phyloP scores from a whole-genome alignment of 2,329 filamentous ascomycete genomes.

The Delphinella strobiligena region DNA sequence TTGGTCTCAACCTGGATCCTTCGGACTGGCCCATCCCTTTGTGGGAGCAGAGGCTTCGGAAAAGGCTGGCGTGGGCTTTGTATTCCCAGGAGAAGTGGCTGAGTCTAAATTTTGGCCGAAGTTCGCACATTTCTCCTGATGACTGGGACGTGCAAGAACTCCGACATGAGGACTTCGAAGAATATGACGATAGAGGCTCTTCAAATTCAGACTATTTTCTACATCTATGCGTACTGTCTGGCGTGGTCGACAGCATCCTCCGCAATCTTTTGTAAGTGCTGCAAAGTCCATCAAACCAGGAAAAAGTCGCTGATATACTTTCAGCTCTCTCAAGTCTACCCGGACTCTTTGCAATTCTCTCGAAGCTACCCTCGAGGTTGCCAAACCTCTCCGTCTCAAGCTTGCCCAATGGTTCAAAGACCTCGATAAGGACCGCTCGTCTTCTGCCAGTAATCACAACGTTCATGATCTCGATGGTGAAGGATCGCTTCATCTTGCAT shows the following conservation, averaged over 20 bases:
- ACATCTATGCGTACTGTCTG: conserved; percentile 38
- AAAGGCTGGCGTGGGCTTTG: conserved; percentile 51
- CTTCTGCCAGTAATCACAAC: conserved; percentile 2
- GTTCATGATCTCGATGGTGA: conserved; percentile 31
- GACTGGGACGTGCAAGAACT: conserved; percentile 45
- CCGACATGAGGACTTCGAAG: conserved; percentile 32
- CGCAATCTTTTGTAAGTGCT: conserved; percentile 23
- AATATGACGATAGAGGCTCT: conserved; percentile 12
- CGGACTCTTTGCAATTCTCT: conserved; percentile 32
- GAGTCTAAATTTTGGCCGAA: conserved; percentile 44
- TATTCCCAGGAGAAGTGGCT: conserved; percentile 57
- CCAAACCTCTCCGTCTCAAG: conserved; percentile 36
- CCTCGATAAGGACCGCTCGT: conserved; percentile 16
- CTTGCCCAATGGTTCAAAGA: conserved; percentile 38
- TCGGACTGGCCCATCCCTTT: conserved; percentile 49
- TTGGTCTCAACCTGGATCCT: conserved; percentile 51
- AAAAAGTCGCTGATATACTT: background rate
- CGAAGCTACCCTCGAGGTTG: conserved; percentile 32
- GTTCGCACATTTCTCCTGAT: conserved; percentile 39
- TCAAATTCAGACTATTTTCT: conserved; percentile 31
- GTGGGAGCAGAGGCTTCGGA: conserved; percentile 51
- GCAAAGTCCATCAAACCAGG: too few species aligned
- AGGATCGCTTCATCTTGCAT: conserved; percentile 39
- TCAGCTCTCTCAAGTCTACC: conserved; percentile 17
- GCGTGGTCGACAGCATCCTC: conserved; percentile 40